Conservation (phyloP, 805 yeast species). For the Cyberlindnera subsufficiens region DNA sequence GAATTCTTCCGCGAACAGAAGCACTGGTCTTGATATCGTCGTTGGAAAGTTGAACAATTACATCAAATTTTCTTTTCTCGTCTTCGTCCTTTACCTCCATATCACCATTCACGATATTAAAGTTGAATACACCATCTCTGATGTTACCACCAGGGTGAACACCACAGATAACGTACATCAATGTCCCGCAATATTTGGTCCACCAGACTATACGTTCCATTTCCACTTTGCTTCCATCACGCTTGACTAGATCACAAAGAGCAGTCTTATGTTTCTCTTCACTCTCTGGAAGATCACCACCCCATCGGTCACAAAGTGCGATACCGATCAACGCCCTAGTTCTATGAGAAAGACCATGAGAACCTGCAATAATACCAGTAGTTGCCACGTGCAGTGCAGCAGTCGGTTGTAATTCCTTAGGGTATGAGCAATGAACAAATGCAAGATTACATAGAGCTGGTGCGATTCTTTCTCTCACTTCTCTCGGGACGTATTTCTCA, state of each 20-base stretch:
- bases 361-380: conserved; percentile 68
- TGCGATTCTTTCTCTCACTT: conserved; percentile 52
- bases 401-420: conserved; percentile 69
- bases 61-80: conserved; percentile 32
- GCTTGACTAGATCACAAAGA: conserved; percentile 43
- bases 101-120: conserved; percentile 30
- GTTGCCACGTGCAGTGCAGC: conserved; percentile 70
- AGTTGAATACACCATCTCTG: conserved; percentile 50
- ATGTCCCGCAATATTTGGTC: conserved; percentile 66
- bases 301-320: conserved; percentile 77
- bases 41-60: conserved; percentile 39
- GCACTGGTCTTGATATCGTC: conserved; percentile 55
- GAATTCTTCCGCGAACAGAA: conserved; percentile 51
- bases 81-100: conserved; percentile 24
- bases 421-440: conserved; percentile 71
- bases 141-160: conserved; percentile 79
- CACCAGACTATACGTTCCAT: conserved; percentile 55
- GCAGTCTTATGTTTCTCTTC: conserved; percentile 41
- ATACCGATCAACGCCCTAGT: conserved; percentile 67
- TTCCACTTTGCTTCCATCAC: conserved; percentile 36
- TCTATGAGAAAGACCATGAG: conserved; percentile 70
- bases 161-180: conserved; percentile 75
- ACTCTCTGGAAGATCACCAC: conserved; percentile 62
- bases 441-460: conserved; percentile 72
- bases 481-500: conserved; percentile 45